Conservation (phyloP, 225 moss, liverwort and hornwort genomes). For the Climacium dendroides region DNA sequence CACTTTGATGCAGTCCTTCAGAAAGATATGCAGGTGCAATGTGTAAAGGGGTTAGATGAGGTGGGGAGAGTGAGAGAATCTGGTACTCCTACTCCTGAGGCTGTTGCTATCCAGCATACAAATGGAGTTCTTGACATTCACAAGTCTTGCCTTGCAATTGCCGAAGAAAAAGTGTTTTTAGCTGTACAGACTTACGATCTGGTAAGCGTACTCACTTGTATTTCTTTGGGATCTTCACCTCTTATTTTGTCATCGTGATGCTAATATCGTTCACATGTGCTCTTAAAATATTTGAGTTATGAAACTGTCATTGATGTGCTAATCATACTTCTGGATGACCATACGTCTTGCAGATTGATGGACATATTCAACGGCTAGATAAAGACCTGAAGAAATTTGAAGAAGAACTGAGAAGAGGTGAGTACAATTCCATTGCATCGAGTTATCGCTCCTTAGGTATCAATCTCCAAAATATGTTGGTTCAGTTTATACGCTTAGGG, state of each 20-base stretch:
- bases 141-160: constrained; percentile 55
- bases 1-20: constrained; percentile 36
- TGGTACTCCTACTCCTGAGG: constrained; percentile 21
- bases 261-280: background rate
- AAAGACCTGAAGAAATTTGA: constrained; percentile 61
- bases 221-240: background rate
- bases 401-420: constrained; percentile 65
- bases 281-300: background rate
- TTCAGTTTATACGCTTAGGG: background rate
- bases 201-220: constrained; percentile 5
- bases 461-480: background rate
- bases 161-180: constrained; percentile 60
- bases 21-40: constrained; percentile 47
- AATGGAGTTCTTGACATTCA: constrained; percentile 46
- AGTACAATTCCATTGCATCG: background rate
- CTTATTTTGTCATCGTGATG: background rate
- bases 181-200: constrained; percentile 69
- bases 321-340: background rate
- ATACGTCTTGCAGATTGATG: constrained; percentile 42
- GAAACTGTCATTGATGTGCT: background rate
- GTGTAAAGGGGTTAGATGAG: constrained; percentile 41
- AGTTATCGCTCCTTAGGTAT: background rate
- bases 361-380: constrained; percentile 70
- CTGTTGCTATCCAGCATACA: constrained; percentile 42
- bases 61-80: constrained; percentile 37